Evolutionary conservation across 768 basidiomycete genomes (phyloP).

Genomic region (Ramaria sp.): DNA sequence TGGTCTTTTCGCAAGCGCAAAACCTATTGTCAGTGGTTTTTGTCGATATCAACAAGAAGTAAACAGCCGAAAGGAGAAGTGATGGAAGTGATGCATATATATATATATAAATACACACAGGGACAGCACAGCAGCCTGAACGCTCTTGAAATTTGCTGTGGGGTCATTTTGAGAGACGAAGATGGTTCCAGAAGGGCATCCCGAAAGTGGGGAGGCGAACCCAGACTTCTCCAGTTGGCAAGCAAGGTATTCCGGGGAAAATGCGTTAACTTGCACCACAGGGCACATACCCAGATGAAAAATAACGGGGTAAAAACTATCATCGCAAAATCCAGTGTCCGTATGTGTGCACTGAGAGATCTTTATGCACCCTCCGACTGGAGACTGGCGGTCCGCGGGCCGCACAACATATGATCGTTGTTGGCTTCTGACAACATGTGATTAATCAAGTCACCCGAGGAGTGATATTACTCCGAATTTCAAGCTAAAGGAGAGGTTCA

Average conservation of each 20-base stretch:
- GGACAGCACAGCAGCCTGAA: constrained; percentile 47
- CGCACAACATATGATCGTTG: neutral
- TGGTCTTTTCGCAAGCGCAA: constrained; percentile 24
- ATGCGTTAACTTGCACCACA: constrained; percentile 13
- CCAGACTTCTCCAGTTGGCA: constrained; percentile 43
- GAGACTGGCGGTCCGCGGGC: neutral
- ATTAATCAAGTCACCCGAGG: too few relatives aligned
- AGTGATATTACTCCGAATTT: too few relatives aligned
- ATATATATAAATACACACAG: constrained; percentile 28
- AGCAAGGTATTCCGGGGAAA: constrained; percentile 34
- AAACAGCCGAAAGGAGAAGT: neutral
- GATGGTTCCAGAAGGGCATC: constrained; percentile 48
- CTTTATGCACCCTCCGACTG: neutral
- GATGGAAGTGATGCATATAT: neutral
- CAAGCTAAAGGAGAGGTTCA: too few relatives aligned
- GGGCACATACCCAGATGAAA: neutral
- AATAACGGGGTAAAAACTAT: neutral
- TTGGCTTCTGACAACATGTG: neutral
- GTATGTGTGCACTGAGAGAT: neutral
- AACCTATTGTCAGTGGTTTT: neutral
- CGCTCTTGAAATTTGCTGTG: constrained; percentile 32
- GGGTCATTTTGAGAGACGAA: constrained; percentile 43
- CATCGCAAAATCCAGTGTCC: neutral
- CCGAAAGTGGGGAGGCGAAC: constrained; percentile 30
- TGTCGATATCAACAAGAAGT: neutral